phyloP scores from a whole-genome alignment of 176 grass and related monocot species.

The Oryza longistaminata region DNA sequence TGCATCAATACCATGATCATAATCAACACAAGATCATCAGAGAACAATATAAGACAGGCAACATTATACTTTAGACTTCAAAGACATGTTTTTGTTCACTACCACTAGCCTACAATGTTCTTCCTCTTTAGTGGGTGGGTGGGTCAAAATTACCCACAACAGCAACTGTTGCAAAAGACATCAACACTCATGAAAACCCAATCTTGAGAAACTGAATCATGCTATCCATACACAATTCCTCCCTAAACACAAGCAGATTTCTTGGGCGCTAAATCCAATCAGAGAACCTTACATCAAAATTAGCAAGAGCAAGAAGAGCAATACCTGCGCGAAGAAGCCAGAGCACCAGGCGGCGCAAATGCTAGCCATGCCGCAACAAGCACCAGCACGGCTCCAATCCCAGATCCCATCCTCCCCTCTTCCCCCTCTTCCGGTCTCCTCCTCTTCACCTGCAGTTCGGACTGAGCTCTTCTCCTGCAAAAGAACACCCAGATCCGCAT shows the following conservation, averaged over 20 bases:
- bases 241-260: not conserved
- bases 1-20: not conserved
- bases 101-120: not conserved
- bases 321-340: constrained; percentile 45
- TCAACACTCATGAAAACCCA: not conserved
- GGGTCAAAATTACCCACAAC: not conserved
- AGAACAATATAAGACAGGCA: not conserved
- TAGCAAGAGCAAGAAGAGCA: not conserved
- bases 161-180: constrained; percentile 11
- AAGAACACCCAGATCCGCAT: constrained; percentile 2
- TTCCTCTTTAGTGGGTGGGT: not conserved
- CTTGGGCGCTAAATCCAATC: not conserved
- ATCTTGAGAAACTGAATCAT: not conserved
- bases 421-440: not conserved
- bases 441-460: not conserved
- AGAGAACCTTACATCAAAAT: not conserved
- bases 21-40: not conserved
- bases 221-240: not conserved
- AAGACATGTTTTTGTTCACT: not conserved
- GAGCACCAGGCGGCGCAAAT: not conserved
- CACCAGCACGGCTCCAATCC: constrained; percentile 2
- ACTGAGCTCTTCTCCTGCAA: not conserved
- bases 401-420: constrained; percentile 32
- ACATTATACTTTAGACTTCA: not conserved
- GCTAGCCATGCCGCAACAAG: constrained; percentile 23